A percentile compares a stretch with the other conserved stretches of the same genome.
Evolutionary conservation across 139 green algal genomes (phyloP).

Genomic region (Chlamydomonas schloesseri): DNA sequence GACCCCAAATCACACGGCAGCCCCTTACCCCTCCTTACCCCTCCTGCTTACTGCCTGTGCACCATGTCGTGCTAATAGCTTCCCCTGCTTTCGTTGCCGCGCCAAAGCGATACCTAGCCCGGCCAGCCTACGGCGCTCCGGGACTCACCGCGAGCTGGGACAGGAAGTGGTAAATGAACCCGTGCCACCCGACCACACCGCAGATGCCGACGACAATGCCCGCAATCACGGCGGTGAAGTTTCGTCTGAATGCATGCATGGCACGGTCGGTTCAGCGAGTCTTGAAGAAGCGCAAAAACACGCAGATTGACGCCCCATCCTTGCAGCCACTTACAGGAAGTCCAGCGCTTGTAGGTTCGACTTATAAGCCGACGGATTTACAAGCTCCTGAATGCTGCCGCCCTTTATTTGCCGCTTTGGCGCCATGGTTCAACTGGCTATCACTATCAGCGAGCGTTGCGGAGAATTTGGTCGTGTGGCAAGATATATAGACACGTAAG

Average conservation of each 20-base stretch:
- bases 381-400: conserved; percentile 2
- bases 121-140: not conserved
- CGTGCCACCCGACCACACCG: conserved; percentile 61
- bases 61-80: too few relatives aligned
- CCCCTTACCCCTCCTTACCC: too few relatives aligned
- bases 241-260: conserved; percentile 49
- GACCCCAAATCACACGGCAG: too few relatives aligned
- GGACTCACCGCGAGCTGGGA: conserved; percentile 61
- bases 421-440: conserved; percentile 2
- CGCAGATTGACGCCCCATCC: not conserved
- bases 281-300: too few relatives aligned
- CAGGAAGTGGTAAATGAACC: conserved; percentile 59
- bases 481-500: too few relatives aligned
- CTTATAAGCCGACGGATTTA: conserved; percentile 50
- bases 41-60: too few relatives aligned
- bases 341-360: conserved; percentile 60
- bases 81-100: too few relatives aligned
- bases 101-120: not conserved
- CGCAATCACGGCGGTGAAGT: conserved; percentile 58
- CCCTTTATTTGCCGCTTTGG: conserved; percentile 12
- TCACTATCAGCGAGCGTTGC: too few relatives aligned
- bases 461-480: too few relatives aligned
- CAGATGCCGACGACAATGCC: conserved; percentile 63
- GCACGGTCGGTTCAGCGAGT: too few relatives aligned
- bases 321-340: conserved; percentile 58